A percentile compares a stretch with the other conserved stretches of the same genome.
Conservation (phyloP, 768 basidiomycete species). For the Boletus pseudopeckii region DNA sequence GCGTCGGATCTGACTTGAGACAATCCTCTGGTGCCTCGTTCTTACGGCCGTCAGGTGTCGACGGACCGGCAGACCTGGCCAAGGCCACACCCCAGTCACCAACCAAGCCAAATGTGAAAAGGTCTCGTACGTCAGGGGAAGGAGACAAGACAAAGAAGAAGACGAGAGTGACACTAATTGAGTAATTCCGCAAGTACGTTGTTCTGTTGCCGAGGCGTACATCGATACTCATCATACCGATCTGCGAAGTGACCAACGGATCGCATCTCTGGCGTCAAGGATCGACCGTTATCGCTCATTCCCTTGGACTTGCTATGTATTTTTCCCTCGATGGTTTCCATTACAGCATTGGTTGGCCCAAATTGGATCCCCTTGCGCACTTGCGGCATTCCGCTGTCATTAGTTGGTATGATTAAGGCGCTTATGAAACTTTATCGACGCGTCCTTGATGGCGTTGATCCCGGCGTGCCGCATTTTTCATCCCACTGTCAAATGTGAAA, state of each 20-base stretch:
- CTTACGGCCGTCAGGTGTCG: conserved; percentile 23
- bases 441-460: conserved; percentile 28
- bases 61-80: conserved; percentile 12
- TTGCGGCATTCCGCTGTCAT: conserved; percentile 19
- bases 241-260: conserved; percentile 16
- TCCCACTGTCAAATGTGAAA: conserved; percentile 20
- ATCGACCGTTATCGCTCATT: conserved; percentile 18
- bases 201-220: conserved; percentile 17
- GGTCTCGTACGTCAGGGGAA: conserved; percentile 22
- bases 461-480: conserved; percentile 18
- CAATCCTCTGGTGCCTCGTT: conserved; percentile 21
- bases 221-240: conserved; percentile 10
- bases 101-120: conserved; percentile 16
- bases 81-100: conserved; percentile 5
- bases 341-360: conserved; percentile 21
- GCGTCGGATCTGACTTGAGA: conserved; percentile 50
- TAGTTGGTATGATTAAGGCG: conserved; percentile 21
- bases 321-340: conserved; percentile 14
- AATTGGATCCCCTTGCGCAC: conserved; percentile 11
- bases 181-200: conserved; percentile 25
- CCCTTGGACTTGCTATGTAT: conserved; percentile 6
- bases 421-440: conserved; percentile 30
- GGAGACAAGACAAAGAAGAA: conserved; percentile 24
- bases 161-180: conserved; percentile 20
- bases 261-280: conserved; percentile 12